Percentiles rank a stretch among this genome's conserved stretches.
Evolutionary conservation across 2,329 filamentous ascomycete species (phyloP).

Genomic region (Diaporthe sp.): DNA sequence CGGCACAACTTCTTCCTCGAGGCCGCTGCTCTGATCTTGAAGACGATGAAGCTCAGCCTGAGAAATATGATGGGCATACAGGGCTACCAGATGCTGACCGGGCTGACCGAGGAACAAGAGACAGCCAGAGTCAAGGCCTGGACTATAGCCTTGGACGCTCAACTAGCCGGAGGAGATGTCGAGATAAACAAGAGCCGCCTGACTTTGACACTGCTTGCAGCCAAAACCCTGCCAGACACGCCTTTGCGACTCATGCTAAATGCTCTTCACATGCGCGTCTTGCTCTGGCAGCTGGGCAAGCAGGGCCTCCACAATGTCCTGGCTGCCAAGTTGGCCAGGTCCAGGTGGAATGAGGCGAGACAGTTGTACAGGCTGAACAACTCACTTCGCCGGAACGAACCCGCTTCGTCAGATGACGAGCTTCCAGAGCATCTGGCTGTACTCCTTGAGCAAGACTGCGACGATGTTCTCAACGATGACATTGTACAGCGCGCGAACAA

Average conservation of each 20-base stretch:
- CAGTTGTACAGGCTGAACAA: slow-evolving; percentile 68
- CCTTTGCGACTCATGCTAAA: slow-evolving; percentile 90
- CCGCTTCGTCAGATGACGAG: slow-evolving; percentile 67
- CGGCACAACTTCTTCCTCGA: slow-evolving; percentile 89
- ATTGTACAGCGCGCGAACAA: slow-evolving; percentile 91
- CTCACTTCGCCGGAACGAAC: slow-evolving; percentile 59
- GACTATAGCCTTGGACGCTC: slow-evolving; percentile 93
- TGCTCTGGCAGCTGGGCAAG: slow-evolving; percentile 83
- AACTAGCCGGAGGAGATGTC: slow-evolving; percentile 89
- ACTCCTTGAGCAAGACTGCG: slow-evolving; percentile 84
- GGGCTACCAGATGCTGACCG: slow-evolving; percentile 83
- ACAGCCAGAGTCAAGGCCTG: slow-evolving; percentile 89
- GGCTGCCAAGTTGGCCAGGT: slow-evolving; percentile 80
- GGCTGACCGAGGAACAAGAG: slow-evolving; percentile 87
- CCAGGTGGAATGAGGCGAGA: slow-evolving; percentile 86
- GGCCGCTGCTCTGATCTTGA: slow-evolving; percentile 82
- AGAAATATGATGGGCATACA: slow-evolving; percentile 83
- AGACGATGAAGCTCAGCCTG: slow-evolving; percentile 85
- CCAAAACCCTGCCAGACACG: slow-evolving; percentile 86
- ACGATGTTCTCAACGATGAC: slow-evolving; percentile 82
- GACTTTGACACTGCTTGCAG: slow-evolving; percentile 88
- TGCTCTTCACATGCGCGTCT: slow-evolving; percentile 89
- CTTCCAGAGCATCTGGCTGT: slow-evolving; percentile 83
- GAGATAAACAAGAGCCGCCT: slow-evolving; percentile 91
- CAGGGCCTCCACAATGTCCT: slow-evolving; percentile 77